Evolutionary conservation across 768 basidiomycete genomes (phyloP).

Genomic region (Cystofilobasidium ferigula): DNA sequence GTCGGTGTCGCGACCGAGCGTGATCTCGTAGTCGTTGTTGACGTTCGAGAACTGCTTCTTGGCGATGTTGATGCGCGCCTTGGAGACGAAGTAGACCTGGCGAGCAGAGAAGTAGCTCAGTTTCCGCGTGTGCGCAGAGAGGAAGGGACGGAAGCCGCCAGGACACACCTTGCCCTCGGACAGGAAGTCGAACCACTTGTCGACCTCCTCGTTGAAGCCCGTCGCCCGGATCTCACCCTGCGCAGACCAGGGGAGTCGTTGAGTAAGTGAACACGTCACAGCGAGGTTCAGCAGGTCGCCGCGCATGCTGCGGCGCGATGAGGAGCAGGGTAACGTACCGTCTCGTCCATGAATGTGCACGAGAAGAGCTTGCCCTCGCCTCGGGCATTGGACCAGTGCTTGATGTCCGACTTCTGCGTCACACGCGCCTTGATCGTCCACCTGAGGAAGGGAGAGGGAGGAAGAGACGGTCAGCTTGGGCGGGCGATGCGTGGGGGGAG

Average conservation of each 20-base stretch:
- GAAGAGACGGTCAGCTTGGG: not conserved
- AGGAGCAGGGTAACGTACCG: conserved; percentile 42
- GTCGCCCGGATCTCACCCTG: conserved; percentile 69
- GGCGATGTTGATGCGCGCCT: conserved; percentile 82
- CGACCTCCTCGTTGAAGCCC: conserved; percentile 75
- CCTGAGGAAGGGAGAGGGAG: conserved; percentile 27
- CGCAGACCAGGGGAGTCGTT: not conserved
- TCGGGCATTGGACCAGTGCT: conserved; percentile 71
- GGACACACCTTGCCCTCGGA: conserved; percentile 60
- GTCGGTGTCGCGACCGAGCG: conserved; percentile 69
- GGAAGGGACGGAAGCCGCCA: not conserved
- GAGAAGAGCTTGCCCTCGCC: conserved; percentile 95
- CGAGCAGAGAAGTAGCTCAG: not conserved
- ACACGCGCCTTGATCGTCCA: conserved; percentile 98
- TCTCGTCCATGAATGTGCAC: conserved; percentile 86
- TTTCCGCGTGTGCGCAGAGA: not conserved
- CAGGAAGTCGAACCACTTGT: conserved; percentile 68
- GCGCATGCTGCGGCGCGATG: too few species aligned
- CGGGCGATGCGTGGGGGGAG: too few species aligned
- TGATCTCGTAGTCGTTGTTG: conserved; percentile 83
- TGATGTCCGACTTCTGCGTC: conserved; percentile 76
- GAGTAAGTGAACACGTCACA: not conserved
- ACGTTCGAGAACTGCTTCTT: conserved; percentile 93
- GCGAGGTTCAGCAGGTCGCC: not conserved
- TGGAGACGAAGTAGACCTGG: conserved; percentile 72